Evolutionary conservation across 495 filamentous ascomycete genomes (phyloP), one percentile per base, ranked within the genome.

Genomic region (Bacidia gigantensis): DNA sequence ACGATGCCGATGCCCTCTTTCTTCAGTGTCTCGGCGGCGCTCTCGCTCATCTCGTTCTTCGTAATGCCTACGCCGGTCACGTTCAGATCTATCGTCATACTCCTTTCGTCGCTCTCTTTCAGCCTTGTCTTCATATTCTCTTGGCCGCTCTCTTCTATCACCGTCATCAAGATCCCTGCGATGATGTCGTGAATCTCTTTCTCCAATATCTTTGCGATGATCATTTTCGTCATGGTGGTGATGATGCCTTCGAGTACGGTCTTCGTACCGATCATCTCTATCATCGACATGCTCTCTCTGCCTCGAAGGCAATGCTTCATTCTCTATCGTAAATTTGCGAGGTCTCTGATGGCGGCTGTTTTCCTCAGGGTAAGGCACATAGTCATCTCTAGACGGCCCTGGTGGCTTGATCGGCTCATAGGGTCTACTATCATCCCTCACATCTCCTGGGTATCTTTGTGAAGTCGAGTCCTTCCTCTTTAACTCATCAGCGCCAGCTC

Each of bases 231-330:
- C 52, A 24, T 54, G 55, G 12, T 46, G 51, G 25, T 58, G 51
- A 24, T 49, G 38, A 25, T 60, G 56, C 26, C 41, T 55, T 26
- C 58, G 45, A 22, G 48, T 26, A n/a, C 42, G 41, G 41, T 52
- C 61, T 43, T 56, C 59, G 14, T 68, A 59, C 22, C 41, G 56
- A 11, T 64, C 62, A n/a, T 68, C 63, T 21, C 61, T 58, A 9
- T 64, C 51, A 41, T 44, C 45, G 21, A 22, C 32, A 10, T 25
- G 46, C 14, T 52, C 46, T 44, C 44, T 41, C 21, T 3, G 11
- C 49, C 47, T 53, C 40, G 50, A 21, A 32, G 22, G 26, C 9
- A 26, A 7, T 45, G 32, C 41, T 18, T 58, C 56, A 25, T 39
- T 35, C 46, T 58, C 43, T 26, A 45, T 24, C 12, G 32, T 38